Conservation (phyloP, 179 eudicot species). For the Corrigiola litoralis region DNA sequence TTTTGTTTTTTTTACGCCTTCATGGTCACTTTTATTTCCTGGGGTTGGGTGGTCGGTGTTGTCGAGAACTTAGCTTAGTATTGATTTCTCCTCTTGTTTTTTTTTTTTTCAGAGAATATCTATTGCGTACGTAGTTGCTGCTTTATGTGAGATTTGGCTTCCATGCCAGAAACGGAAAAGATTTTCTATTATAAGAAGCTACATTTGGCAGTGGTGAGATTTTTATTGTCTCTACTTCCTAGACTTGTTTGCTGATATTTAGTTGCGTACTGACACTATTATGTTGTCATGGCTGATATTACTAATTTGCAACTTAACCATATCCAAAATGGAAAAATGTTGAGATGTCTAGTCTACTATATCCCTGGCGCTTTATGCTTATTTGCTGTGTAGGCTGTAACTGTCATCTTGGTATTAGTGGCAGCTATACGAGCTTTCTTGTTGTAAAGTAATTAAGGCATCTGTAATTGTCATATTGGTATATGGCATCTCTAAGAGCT, state of each 20-base stretch:
- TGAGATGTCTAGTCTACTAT: no score
- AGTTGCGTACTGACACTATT: background rate
- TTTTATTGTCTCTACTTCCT: background rate
- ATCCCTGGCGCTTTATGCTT: no score
- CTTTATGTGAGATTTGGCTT: constrained; percentile 91
- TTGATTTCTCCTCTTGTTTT: constrained; percentile 2
- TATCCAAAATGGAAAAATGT: no score
- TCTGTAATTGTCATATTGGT: no score
- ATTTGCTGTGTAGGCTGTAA: no score
- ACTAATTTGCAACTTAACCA: no score
- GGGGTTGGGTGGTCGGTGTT: no score
- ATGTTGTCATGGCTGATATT: background rate
- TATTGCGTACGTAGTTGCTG: constrained; percentile 66
- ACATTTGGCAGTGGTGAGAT: constrained; percentile 73
- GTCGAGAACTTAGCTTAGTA: background rate
- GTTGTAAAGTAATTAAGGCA: no score
- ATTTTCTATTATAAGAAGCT: constrained; percentile 31
- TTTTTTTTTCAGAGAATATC: constrained; percentile 62
- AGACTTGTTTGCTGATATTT: background rate
- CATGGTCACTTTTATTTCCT: no score
- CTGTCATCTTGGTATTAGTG: background rate
- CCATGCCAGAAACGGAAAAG: constrained; percentile 48
- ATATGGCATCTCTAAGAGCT: no score
- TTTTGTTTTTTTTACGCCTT: no score
- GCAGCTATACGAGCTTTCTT: no score